Percentiles rank a stretch among this genome's conserved stretches.
Evolutionary conservation across 352 stramenopile species (phyloP).

Genomic region (Globisporangium radiosum): DNA sequence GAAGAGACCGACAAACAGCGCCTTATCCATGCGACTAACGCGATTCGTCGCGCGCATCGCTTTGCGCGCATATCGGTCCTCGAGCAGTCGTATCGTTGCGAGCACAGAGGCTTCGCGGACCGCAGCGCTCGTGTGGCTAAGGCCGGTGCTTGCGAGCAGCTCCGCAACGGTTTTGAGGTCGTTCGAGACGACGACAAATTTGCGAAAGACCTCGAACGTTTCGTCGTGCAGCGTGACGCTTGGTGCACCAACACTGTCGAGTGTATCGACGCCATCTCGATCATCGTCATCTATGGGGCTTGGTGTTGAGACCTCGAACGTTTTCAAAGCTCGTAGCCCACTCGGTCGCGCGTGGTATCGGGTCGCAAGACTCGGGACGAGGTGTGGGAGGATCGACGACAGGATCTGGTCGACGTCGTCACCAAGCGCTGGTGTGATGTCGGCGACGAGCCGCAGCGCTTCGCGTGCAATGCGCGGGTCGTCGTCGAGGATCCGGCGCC

Average conservation of each 20-base stretch:
- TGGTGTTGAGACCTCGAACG: not conserved
- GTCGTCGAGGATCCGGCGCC: conserved; percentile 43
- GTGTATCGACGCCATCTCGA: not conserved
- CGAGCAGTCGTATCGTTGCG: conserved; percentile 40
- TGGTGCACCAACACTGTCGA: not conserved
- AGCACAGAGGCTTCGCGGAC: conserved; percentile 50
- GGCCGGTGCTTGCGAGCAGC: conserved; percentile 54
- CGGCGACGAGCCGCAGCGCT: conserved; percentile 48
- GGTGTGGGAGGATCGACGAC: conserved; percentile 57
- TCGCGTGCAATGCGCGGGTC: conserved; percentile 34
- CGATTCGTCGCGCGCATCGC: not conserved
- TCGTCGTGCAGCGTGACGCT: conserved; percentile 34
- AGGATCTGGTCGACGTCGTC: conserved; percentile 63
- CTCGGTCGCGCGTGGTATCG: not conserved
- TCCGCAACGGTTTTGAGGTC: conserved; percentile 51
- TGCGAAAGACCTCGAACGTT: conserved; percentile 58
- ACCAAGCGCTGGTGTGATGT: conserved; percentile 59
- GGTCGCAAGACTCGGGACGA: conserved; percentile 36
- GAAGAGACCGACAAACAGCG: conserved; percentile 44
- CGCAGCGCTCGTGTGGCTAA: conserved; percentile 27
- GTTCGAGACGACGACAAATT: conserved; percentile 50
- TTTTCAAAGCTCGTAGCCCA: not conserved
- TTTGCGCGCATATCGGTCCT: conserved; percentile 39
- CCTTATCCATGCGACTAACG: conserved; percentile 31
- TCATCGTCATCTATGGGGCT: conserved; percentile 10